A percentile compares a stretch with the other conserved stretches of the same genome.
These are phyloP conservation scores for Colletotrichum filicis DNA, from an alignment of 2,329 filamentous ascomycete species.

Conservation along the genomic window DNA sequence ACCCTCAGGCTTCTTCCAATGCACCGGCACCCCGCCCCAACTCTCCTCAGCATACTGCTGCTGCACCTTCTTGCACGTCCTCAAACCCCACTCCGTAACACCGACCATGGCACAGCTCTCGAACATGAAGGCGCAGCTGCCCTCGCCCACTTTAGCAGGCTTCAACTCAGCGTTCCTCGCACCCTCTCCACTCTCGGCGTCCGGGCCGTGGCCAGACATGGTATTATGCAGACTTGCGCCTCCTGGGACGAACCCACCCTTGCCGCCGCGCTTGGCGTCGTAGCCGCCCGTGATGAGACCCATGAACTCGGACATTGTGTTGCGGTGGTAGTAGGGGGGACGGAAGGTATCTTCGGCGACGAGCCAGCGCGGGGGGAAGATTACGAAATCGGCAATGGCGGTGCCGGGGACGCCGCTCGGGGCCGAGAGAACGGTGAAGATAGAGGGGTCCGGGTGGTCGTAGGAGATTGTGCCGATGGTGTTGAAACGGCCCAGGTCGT, in stretches of 20 bases:
- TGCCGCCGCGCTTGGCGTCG: conserved; percentile 68
- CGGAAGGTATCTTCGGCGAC: conserved; percentile 77
- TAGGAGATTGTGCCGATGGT: conserved; percentile 78
- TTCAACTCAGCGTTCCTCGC: conserved; percentile 65
- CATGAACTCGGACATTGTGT: conserved; percentile 76
- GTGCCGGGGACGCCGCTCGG: conserved; percentile 70
- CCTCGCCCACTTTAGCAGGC: conserved; percentile 67
- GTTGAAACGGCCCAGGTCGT: conserved; percentile 82
- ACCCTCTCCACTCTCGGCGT: conserved; percentile 66
- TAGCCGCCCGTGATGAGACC: conserved; percentile 68
- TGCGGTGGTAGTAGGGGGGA: conserved; percentile 78
- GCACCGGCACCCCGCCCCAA: conserved; percentile 76
- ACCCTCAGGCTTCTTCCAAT: conserved; percentile 63
- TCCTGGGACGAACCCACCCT: conserved; percentile 66
- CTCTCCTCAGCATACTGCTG: conserved; percentile 83
- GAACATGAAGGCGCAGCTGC: conserved; percentile 76
- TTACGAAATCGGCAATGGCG: conserved; percentile 76
- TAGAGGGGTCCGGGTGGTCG: conserved; percentile 82
- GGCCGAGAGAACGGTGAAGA: conserved; percentile 78
- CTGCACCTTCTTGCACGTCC: conserved; percentile 68
- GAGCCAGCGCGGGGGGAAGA: conserved; percentile 79
- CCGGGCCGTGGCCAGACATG: conserved; percentile 75
- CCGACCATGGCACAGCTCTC: conserved; percentile 77
- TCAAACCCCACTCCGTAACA: conserved; percentile 76
- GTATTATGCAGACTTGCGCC: conserved; percentile 75